Conservation (phyloP, 2,329 filamentous ascomycete species). For the Anthostomella pinea region DNA sequence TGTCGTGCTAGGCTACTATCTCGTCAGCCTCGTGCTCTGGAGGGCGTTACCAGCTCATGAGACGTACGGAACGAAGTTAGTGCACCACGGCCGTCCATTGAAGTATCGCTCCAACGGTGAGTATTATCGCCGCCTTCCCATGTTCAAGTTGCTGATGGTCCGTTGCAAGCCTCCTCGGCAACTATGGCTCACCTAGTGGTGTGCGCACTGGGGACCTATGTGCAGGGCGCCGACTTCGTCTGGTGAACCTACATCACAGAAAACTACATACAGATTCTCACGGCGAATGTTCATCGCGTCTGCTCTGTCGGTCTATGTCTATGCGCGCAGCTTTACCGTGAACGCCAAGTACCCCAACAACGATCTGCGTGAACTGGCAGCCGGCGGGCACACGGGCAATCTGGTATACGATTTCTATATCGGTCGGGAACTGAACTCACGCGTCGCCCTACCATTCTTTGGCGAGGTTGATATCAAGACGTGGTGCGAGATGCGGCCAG, state of each 20-base stretch:
- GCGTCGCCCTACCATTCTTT: constrained; percentile 72
- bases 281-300: constrained; percentile 77
- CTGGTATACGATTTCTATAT: constrained; percentile 96
- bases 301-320: constrained; percentile 72
- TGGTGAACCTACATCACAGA: constrained; percentile 93
- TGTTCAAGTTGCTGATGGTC: constrained; percentile 9
- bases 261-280: constrained; percentile 84
- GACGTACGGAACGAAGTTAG: constrained; percentile 67
- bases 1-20: constrained; percentile 74
- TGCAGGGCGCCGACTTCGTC: constrained; percentile 76
- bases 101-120: constrained; percentile 80
- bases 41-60: constrained; percentile 72
- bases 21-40: constrained; percentile 72
- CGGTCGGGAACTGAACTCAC: constrained; percentile 90
- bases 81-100: constrained; percentile 65
- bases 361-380: constrained; percentile 73
- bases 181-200: constrained; percentile 68
- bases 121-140: constrained; percentile 18
- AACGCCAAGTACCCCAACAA: constrained; percentile 63
- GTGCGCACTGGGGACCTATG: constrained; percentile 68
- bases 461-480: constrained; percentile 88
- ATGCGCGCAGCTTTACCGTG: constrained; percentile 77
- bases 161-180: constrained; percentile 65
- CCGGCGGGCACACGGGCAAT: constrained; percentile 79
- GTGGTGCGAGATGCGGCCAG: constrained; percentile 85